A percentile compares a stretch with the other conserved stretches of the same genome.
Evolutionary conservation across 768 basidiomycete species (phyloP).

Genomic region (Tremella fuciformis): DNA sequence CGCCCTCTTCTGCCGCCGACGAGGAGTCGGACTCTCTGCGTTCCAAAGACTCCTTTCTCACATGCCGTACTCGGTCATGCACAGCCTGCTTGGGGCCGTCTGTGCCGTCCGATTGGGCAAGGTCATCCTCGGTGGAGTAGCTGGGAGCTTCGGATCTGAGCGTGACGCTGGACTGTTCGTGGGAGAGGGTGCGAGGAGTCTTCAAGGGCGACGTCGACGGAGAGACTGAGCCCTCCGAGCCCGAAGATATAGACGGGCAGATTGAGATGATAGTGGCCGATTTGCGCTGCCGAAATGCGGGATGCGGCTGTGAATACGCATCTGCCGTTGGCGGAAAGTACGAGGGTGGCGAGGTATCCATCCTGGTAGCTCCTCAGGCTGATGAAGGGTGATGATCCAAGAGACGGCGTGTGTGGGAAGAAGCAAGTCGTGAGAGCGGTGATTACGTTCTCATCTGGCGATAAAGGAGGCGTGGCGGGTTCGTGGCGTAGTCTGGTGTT

Average conservation of each 20-base stretch:
- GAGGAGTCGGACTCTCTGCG: slow-evolving; percentile 2
- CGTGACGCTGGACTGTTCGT: not conserved
- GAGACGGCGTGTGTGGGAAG: not conserved
- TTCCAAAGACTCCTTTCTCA: slow-evolving; percentile 6
- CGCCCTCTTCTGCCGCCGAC: slow-evolving; percentile 35
- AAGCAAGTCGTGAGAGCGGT: too few relatives aligned
- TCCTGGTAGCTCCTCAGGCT: not conserved
- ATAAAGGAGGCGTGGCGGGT: too few relatives aligned
- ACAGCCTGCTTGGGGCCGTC: not conserved
- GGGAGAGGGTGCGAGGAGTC: not conserved
- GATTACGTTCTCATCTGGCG: too few relatives aligned
- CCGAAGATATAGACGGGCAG: slow-evolving; percentile 5
- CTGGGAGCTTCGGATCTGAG: not conserved
- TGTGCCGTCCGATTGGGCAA: not conserved
- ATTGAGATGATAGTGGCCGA: slow-evolving; percentile 6
- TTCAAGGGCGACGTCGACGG: slow-evolving; percentile 2
- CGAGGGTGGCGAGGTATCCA: not conserved
- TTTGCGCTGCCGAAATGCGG: slow-evolving; percentile 7
- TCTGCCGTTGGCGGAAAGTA: too few relatives aligned
- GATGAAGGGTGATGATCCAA: not conserved
- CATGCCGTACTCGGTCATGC: slow-evolving; percentile 3
- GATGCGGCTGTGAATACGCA: slow-evolving; percentile 1
- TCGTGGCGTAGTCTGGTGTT: too few relatives aligned
- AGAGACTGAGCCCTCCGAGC: not conserved
- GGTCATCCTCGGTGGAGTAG: not conserved